Evolutionary conservation across 768 basidiomycete genomes (phyloP).

Genomic region (Amanita pallidorosea): DNA sequence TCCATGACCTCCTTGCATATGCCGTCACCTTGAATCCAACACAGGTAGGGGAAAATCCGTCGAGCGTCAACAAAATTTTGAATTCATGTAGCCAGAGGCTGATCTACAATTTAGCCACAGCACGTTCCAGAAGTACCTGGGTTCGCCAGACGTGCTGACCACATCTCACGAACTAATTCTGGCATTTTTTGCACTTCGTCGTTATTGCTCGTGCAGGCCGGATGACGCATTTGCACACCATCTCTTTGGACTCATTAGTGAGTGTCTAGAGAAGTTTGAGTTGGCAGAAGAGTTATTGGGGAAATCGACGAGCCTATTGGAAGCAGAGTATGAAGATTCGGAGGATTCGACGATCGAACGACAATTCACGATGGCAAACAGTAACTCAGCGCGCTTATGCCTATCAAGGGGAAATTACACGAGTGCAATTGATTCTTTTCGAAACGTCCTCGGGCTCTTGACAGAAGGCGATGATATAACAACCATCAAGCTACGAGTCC

Average conservation of each 20-base stretch:
- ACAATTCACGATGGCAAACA: constrained; percentile 72
- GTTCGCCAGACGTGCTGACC: constrained; percentile 9
- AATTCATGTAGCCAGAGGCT: constrained; percentile 53
- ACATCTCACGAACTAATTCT: constrained; percentile 48
- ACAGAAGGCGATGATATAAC: constrained; percentile 30
- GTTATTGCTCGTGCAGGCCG: constrained; percentile 61
- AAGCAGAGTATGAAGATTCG: constrained; percentile 77
- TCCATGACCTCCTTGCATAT: constrained; percentile 62
- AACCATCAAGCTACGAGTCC: constrained; percentile 37
- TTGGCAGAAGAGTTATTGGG: constrained; percentile 47
- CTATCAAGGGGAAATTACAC: constrained; percentile 49
- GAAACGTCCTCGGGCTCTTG: constrained; percentile 62
- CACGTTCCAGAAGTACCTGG: constrained; percentile 32
- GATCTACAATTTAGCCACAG: constrained; percentile 68
- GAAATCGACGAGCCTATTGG: constrained; percentile 63
- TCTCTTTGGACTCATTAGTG: constrained; percentile 77
- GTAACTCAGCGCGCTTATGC: constrained; percentile 69
- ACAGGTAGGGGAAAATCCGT: not conserved
- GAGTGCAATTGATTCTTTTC: constrained; percentile 58
- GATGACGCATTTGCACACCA: constrained; percentile 70
- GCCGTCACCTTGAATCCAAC: constrained; percentile 44
- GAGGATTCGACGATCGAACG: constrained; percentile 74
- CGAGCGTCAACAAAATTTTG: not conserved
- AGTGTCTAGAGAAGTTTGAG: constrained; percentile 64
- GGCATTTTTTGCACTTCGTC: constrained; percentile 71